Evolutionary conservation across 2,329 filamentous ascomycete species (phyloP), one percentile per base, ranked within the genome.

Genomic region (Aspergillus ibericus): DNA sequence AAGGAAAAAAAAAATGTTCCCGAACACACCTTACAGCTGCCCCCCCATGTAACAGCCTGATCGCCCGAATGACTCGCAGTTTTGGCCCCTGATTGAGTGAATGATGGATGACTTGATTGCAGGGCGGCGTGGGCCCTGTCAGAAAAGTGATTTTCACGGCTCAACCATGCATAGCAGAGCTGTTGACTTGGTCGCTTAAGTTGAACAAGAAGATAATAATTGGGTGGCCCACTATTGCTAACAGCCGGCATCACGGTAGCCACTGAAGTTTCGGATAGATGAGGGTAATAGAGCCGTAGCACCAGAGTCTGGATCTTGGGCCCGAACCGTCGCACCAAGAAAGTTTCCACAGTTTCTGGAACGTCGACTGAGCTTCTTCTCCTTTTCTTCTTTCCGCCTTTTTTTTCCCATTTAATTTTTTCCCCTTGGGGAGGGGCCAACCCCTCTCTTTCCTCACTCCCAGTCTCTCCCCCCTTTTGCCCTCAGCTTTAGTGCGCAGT

Each of bases 281-380:
- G 60, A 58, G 51, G 58, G 57, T 50, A 53, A 55, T 46, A 58
- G 54, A 55, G 56, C 57, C 48, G 59, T 58, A 47, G 56, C 60
- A 57, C 46, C 55, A 55, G 47, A 50, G 51, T 60, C 61, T 63
- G 58, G 63, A 65, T 65, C 63, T 65, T 62, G 61, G 61, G 59
- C 55, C 56, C 58, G 55, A 60, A 60, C 55, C 55, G 63, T 63
- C 57, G 42, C 59, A 61, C 52, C 55, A 61, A 53, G 44, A 55
- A 59, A 56, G 56, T 61, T 58, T 62, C 58, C 58, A 62, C 59
- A 51, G 56, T 63, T 65, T 65, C 63, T 65, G 62, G 63, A 65
- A 65, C 63, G 48, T 56, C 47, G 51, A 58, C 53, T 54, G 16
- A 53, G 44, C 56, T 47, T 57, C 56, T 44, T 42, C 38, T 44